Evolutionary conservation across 106 monocot species (phyloP).

Genomic region (Dioscorea alata): DNA sequence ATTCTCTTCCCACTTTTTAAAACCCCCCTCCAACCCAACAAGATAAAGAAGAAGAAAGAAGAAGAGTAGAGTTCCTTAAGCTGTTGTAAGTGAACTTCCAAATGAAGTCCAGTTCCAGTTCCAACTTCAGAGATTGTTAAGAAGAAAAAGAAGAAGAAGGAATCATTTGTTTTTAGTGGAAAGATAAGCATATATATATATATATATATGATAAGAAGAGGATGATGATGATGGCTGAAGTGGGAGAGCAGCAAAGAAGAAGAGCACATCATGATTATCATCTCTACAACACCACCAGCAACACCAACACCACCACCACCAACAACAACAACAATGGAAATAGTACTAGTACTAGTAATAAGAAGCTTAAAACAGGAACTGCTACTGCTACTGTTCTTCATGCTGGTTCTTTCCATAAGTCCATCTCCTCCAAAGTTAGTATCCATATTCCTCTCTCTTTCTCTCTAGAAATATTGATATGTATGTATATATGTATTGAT

Average conservation of each 20-base stretch:
- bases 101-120: no score
- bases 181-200: not conserved
- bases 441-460: no score
- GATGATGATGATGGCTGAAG: constrained; percentile 12
- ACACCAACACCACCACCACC: no score
- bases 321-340: not conserved
- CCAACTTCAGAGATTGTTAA: not conserved
- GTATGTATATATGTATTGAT: not conserved
- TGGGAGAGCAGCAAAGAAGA: not conserved
- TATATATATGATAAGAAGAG: not conserved
- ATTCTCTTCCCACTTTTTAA: not conserved
- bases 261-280: not conserved
- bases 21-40: not conserved
- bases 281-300: not conserved
- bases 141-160: not conserved
- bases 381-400: no score
- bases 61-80: no score
- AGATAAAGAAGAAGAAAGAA: not conserved
- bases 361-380: not conserved
- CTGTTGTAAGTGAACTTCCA: no score
- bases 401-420: not conserved
- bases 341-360: not conserved
- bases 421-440: not conserved
- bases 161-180: not conserved
- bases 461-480: no score